Evolutionary conservation across 179 eudicot genomes (phyloP).

Genomic region (Monotropa hypopitys): DNA sequence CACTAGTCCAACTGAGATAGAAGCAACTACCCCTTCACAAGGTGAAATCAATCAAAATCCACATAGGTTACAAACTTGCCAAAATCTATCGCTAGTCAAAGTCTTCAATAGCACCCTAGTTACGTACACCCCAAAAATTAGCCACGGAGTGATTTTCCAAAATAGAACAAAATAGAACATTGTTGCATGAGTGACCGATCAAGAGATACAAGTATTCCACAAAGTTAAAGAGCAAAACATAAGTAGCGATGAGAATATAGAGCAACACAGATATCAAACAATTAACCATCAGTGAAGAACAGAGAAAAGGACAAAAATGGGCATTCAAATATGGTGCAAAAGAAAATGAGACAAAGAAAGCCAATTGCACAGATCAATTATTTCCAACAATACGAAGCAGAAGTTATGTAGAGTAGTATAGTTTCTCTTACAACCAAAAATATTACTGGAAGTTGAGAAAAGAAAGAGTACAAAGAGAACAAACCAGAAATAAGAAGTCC

Average conservation of each 20-base stretch:
- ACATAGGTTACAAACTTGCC: not conserved
- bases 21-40: not conserved
- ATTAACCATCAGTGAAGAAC: not conserved
- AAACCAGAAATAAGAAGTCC: not conserved
- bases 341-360: not conserved
- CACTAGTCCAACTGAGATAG: not conserved
- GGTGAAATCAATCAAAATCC: not conserved
- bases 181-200: not conserved
- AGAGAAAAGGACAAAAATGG: not conserved
- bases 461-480: not conserved
- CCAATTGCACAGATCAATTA: not conserved
- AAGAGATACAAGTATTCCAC: not conserved
- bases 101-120: not conserved
- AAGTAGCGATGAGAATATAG: not conserved
- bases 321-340: not conserved
- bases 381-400: not conserved
- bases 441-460: not conserved
- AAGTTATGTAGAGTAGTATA: not conserved
- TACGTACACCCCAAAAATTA: not conserved
- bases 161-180: not conserved
- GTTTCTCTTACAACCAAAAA: not conserved
- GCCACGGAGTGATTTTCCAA: not conserved
- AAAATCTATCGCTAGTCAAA: not conserved
- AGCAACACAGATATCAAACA: not conserved
- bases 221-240: not conserved